Conservation (phyloP, 1,284 basidiomycete species). For the Caloboletus firmus region DNA sequence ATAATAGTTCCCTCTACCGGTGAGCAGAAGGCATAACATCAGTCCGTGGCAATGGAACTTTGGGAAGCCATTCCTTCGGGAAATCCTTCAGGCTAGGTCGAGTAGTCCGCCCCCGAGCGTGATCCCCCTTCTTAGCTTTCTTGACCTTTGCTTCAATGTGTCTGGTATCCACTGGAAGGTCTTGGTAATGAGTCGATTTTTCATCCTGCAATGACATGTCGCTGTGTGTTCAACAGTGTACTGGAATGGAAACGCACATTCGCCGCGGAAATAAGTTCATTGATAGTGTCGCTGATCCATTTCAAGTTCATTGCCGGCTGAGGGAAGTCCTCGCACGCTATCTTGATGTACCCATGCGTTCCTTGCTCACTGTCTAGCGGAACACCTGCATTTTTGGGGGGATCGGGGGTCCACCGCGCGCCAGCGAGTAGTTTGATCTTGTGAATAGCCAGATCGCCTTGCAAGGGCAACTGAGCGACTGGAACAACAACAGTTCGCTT, state of each 20-base stretch:
- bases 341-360: constrained; percentile 79
- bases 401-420: constrained; percentile 73
- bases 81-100: constrained; percentile 74
- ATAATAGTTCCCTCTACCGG: constrained; percentile 9
- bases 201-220: constrained; percentile 23
- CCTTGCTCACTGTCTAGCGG: constrained; percentile 44
- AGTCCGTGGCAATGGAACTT: constrained; percentile 3
- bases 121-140: constrained; percentile 71
- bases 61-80: constrained; percentile 77
- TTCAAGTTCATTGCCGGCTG: constrained; percentile 81
- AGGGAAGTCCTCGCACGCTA: constrained; percentile 81
- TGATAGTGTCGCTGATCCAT: constrained; percentile 79
- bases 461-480: constrained; percentile 69
- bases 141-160: constrained; percentile 69
- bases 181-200: constrained; percentile 42
- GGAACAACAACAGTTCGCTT: constrained; percentile 76
- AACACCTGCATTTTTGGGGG: constrained; percentile 65
- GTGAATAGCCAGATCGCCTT: constrained; percentile 60
- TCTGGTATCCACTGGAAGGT: constrained; percentile 74
- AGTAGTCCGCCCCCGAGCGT: constrained; percentile 56
- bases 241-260: constrained; percentile 57
- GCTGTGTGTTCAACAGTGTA: not conserved
- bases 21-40: constrained; percentile 4
- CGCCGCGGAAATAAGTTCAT: constrained; percentile 68
- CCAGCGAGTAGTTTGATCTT: constrained; percentile 83